phyloP scores from a whole-genome alignment of 345 rosid species.

The Nasturtium officinale region DNA sequence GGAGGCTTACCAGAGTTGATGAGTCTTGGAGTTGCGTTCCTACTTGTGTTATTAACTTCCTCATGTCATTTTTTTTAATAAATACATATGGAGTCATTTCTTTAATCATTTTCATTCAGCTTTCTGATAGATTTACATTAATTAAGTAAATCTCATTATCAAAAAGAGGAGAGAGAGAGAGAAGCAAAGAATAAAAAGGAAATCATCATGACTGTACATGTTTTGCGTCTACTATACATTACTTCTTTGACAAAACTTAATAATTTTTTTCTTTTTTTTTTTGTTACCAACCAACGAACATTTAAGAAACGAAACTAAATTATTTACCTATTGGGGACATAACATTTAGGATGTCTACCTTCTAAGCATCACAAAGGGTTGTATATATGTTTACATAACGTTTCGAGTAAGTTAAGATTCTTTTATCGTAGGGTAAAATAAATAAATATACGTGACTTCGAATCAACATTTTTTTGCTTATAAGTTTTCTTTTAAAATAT shows the following conservation, averaged over 20 bases:
- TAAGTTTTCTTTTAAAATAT: neutral
- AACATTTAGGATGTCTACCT: neutral
- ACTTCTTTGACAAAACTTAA: neutral
- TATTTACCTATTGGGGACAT: neutral
- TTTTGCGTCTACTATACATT: neutral
- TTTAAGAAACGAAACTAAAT: neutral
- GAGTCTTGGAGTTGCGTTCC: neutral
- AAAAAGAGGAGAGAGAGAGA: too few relatives aligned
- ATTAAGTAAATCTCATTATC: neutral
- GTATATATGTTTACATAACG: slow-evolving; percentile 7
- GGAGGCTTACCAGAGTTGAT: neutral
- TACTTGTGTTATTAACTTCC: neutral
- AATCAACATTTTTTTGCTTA: slow-evolving; percentile 2
- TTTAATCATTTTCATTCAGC: neutral
- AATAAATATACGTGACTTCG: slow-evolving; percentile 25
- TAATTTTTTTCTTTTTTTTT: neutral
- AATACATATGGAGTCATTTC: too few relatives aligned
- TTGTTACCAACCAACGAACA: slow-evolving; percentile 13
- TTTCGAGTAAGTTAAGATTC: slow-evolving; percentile 12
- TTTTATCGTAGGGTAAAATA: neutral
- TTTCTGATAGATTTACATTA: neutral
- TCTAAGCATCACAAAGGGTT: slow-evolving; percentile 30
- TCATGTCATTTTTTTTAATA: neutral
- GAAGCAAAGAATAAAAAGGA: neutral
- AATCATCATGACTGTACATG: neutral